Conservation (phyloP, 495 filamentous ascomycete genomes). For the Hypoxylon subgilvum region DNA sequence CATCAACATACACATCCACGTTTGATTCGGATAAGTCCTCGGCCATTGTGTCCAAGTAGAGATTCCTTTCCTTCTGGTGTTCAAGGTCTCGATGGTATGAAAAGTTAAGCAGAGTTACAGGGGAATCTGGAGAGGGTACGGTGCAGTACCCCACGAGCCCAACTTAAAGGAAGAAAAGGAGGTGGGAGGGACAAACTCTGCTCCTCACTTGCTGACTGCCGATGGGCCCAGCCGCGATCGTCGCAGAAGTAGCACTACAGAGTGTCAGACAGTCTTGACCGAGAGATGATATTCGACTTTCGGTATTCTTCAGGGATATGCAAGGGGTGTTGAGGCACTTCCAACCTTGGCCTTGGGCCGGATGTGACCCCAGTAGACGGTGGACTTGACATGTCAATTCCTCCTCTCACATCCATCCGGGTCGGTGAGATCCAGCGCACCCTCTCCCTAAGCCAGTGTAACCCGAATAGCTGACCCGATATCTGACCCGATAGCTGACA, state of each 20-base stretch:
- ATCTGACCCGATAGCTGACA: too few relatives aligned
- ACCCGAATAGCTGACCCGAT: too few relatives aligned
- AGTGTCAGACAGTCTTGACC: not conserved
- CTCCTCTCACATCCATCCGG: too few relatives aligned
- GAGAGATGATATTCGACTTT: too few relatives aligned
- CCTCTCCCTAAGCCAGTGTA: too few relatives aligned
- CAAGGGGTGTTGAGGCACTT: too few relatives aligned
- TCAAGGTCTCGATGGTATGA: not conserved
- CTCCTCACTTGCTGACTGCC: not conserved
- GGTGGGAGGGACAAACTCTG: not conserved
- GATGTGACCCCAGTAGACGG: too few relatives aligned
- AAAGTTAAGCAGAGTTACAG: not conserved
- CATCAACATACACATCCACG: conserved; percentile 42
- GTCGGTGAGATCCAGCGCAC: too few relatives aligned
- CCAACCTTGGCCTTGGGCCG: too few relatives aligned
- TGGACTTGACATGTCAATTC: too few relatives aligned
- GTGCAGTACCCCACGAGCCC: not conserved
- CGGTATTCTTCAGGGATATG: too few relatives aligned
- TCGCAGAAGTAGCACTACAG: not conserved
- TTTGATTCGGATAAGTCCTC: conserved; percentile 36
- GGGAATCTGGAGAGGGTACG: not conserved
- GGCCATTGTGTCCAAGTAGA: too few relatives aligned
- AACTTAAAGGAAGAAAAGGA: not conserved
- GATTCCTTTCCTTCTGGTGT: not conserved
- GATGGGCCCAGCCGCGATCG: not conserved